Evolutionary conservation across 441 rosid genomes (phyloP).

Genomic region (Populus hybrid): DNA sequence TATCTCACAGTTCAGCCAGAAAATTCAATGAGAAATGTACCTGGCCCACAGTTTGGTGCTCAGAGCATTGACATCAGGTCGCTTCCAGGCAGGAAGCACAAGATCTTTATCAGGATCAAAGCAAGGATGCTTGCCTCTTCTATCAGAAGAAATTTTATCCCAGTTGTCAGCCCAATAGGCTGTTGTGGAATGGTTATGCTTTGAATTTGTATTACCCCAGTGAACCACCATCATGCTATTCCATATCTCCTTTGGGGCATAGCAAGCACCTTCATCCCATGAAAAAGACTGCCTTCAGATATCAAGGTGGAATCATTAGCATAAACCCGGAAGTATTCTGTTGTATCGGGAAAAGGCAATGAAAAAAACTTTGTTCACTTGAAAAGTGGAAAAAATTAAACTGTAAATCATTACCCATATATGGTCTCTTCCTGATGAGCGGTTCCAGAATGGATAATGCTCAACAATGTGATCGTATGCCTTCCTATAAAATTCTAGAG

Average conservation of each 20-base stretch:
- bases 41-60: slow-evolving; percentile 63
- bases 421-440: slow-evolving; percentile 85
- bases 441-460: slow-evolving; percentile 84
- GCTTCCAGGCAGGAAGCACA: slow-evolving; percentile 96
- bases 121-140: slow-evolving; percentile 88
- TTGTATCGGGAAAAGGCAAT: slow-evolving; percentile 18
- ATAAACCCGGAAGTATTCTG: slow-evolving; percentile 12
- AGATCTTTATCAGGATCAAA: slow-evolving; percentile 95
- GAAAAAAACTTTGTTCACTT: slow-evolving; percentile 7
- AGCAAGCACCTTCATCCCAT: slow-evolving; percentile 99
- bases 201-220: slow-evolving; percentile 96
- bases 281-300: slow-evolving; percentile 84
- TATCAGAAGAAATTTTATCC: slow-evolving; percentile 64
- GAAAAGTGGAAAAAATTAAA: neutral
- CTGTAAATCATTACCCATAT: slow-evolving; percentile 62
- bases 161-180: slow-evolving; percentile 91
- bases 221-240: slow-evolving; percentile 97
- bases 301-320: slow-evolving; percentile 36
- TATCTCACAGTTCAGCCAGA: slow-evolving; percentile 11
- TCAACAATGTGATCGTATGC: slow-evolving; percentile 67
- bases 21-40: slow-evolving; percentile 30
- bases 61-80: slow-evolving; percentile 60
- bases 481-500: slow-evolving; percentile 78
- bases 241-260: slow-evolving; percentile 99
- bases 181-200: slow-evolving; percentile 90